These are phyloP conservation scores for Nitzschia putrida DNA, from an alignment of 108 stramenopile species.

Conservation along the genomic window DNA sequence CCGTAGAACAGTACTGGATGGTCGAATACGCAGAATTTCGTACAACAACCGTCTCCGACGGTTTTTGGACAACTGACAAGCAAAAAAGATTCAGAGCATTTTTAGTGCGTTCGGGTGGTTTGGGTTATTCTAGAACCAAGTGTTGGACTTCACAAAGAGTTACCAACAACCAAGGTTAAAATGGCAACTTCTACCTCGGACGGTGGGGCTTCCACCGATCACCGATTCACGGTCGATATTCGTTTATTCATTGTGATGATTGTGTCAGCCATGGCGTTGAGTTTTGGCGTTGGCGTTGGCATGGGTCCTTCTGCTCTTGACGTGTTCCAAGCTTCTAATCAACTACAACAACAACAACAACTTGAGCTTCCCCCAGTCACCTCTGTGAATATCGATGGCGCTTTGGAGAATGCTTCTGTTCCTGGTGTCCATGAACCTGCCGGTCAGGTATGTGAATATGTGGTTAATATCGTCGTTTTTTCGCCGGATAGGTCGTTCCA, in stretches of 20 bases:
- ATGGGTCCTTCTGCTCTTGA: slow-evolving; percentile 56
- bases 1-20: too few species aligned
- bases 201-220: slow-evolving; percentile 4
- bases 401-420: slow-evolving; percentile 6
- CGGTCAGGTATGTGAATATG: slow-evolving; percentile 34
- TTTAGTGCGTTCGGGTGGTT: too few species aligned
- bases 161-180: neutral
- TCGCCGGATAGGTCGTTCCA: neutral
- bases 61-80: too few species aligned
- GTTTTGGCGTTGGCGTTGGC: slow-evolving; percentile 68
- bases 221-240: slow-evolving; percentile 61
- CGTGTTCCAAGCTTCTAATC: slow-evolving; percentile 24
- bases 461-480: neutral
- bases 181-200: neutral
- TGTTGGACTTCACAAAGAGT: too few species aligned
- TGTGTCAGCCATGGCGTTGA: slow-evolving; percentile 68
- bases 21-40: too few species aligned
- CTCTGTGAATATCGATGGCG: slow-evolving; percentile 11
- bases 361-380: slow-evolving; percentile 13
- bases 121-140: too few species aligned
- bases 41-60: too few species aligned
- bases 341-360: neutral
- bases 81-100: too few species aligned
- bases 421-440: slow-evolving; percentile 39
- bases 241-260: slow-evolving; percentile 71